Evolutionary conservation across 2,329 filamentous ascomycete genomes (phyloP).

Genomic region (Ophiostoma montium): DNA sequence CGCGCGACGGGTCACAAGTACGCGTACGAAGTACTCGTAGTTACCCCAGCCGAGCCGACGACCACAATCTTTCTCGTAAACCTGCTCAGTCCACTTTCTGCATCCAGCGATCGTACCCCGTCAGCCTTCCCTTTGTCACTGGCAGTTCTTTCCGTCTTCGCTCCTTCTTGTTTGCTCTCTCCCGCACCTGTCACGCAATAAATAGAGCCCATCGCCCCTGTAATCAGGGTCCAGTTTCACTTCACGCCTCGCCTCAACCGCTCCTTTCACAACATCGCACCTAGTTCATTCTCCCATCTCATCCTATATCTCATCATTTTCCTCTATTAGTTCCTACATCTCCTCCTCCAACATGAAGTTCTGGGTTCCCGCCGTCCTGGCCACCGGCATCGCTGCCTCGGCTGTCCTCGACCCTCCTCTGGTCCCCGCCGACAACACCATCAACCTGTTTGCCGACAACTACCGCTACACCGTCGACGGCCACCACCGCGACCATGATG

Average conservation of each 20-base stretch:
- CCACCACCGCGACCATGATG: background rate
- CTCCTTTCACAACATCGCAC: too few relatives aligned
- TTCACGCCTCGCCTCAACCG: background rate
- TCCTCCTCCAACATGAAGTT: constrained; percentile 10
- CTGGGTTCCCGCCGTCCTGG: constrained; percentile 7
- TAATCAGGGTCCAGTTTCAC: background rate
- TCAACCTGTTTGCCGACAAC: constrained; percentile 7
- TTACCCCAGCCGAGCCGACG: too few relatives aligned
- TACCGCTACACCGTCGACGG: background rate
- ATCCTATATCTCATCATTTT: background rate
- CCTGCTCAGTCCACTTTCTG: background rate
- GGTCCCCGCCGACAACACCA: constrained; percentile 3
- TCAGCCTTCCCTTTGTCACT: background rate
- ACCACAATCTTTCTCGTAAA: background rate
- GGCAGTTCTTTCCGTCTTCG: background rate
- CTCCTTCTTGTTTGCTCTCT: background rate
- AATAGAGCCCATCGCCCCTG: background rate
- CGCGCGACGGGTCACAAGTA: background rate
- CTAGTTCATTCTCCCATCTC: background rate
- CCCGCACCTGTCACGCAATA: background rate
- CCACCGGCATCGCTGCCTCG: constrained; percentile 6
- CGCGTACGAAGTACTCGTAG: background rate
- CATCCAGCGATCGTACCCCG: background rate
- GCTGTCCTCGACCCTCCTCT: constrained; percentile 8
- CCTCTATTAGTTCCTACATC: background rate